Base-by-base conservation (phyloP, 2,329 filamentous ascomycete species). In the Aspergillus brunneoviolaceus region DNA sequence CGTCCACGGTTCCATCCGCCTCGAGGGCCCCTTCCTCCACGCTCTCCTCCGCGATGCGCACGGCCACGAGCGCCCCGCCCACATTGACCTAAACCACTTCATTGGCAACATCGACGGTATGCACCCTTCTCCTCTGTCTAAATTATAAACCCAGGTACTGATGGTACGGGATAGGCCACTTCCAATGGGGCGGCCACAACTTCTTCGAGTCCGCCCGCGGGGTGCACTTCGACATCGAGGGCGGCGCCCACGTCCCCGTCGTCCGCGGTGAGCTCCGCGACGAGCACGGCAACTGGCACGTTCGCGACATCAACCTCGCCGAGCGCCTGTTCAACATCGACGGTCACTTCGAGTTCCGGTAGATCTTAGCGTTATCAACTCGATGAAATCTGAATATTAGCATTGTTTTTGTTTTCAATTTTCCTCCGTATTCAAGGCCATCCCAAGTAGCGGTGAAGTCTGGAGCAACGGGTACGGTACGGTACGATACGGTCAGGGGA, bases 81-180 rank as follows among this genome's bases (percentile, higher is more conserved):
- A 5, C 2, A 60, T 68, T 23, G 59, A 68, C 47, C 62, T 68
- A 7, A n/a, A 68, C 50, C 5, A 60, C 0, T 35, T 51, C 19
- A 45, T 68, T 16, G 66, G 66, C 29, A 68, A 68, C 39, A 23
- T 58, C 12, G 16, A 67, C 12, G 66, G 66, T 68, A 60, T 4
- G 35, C 47, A 25, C 16, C 3, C 3, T 35, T 35, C 16, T 12
- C 3, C 1, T 19, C 7, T 47, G 11, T 31, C 45, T 49, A 19
- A n/a, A n/a, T 7, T 31, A 2, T 16, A 10, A 35, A 21, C 23
- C 23, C 23, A 5, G 23, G 23, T 23, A 29, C 27, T 29, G 9
- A 29, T 29, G 2, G 0, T 2, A 9, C 7, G 27, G 27, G 0
- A 23, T 3, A 68, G 66, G 66, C 6, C 42, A 2, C 21, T 66